Base-by-base conservation (phyloP, 139 green algal species). In the Penium margaritaceum region DNA sequence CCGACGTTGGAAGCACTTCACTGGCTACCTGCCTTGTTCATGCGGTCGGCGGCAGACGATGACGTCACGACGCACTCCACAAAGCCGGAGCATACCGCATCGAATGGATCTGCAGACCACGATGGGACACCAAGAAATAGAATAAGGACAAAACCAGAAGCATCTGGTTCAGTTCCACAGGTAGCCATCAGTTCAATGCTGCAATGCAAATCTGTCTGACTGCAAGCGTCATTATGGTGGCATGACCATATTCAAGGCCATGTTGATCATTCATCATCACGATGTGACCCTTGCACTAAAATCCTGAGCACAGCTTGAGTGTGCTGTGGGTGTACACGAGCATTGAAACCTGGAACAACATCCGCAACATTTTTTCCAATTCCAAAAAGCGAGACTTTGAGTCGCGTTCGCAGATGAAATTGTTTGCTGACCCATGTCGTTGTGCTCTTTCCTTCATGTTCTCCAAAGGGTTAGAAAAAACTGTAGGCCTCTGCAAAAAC, bases 11-110 rank as follows among this genome's bases (percentile, higher is more conserved):
- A n/a, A n/a, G n/a, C n/a, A n/a, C n/a, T n/a, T n/a, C n/a, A n/a
- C n/a, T n/a, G n/a, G n/a, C n/a, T n/a, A n/a, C n/a, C n/a, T n/a
- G n/a, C n/a, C n/a, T n/a, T n/a, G n/a, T n/a, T n/a, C 6, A 61
- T 38, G 5, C 73, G 44, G 24, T 46, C 53, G 29, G 64, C 44
- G n/a, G n/a, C 46, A 19, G 73, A 80, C 0, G 47, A 47, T 12
- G 73, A 41, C 6, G 65, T 80, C 5, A 75, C 43, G 9, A 37
- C 65, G 30, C 73, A 80, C 36, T 80, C 73, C 7, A 80, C 43
- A 15, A 76, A 41, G 30, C 73, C 73, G 4, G 33, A 68, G 66
- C 73, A 80, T 32, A 39, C 65, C 6, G 37, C 73, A 21, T 43
- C 24, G 34, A 66, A 32, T 32, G 35, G 14, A 32, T 12, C 9